A percentile compares a stretch with the other conserved stretches of the same genome.
phyloP scores from a whole-genome alignment of 192 early-diverging fungal genomes.

The Podila epigama region DNA sequence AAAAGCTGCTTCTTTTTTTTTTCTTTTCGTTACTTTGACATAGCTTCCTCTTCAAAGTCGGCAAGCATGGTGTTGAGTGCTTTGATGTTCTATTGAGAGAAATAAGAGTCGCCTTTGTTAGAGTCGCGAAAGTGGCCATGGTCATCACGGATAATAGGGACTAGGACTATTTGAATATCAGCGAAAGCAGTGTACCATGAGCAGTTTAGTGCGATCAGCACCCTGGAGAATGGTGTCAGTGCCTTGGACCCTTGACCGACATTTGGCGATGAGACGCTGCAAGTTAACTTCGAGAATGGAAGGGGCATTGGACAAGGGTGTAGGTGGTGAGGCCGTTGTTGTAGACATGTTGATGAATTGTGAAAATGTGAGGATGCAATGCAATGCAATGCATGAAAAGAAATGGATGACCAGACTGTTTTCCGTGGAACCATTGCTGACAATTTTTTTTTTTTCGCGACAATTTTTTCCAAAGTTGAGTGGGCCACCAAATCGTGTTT shows the following conservation, averaged over 20 bases:
- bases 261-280: slow-evolving; percentile 33
- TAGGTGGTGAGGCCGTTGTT: background rate
- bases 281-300: slow-evolving; percentile 34
- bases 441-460: no score
- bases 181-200: slow-evolving; percentile 1
- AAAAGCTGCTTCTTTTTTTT: background rate
- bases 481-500: no score
- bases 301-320: slow-evolving; percentile 6
- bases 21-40: background rate
- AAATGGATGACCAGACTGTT: no score
- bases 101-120: background rate
- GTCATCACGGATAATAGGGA: background rate
- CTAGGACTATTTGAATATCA: background rate
- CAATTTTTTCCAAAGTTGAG: no score
- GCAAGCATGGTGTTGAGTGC: slow-evolving; percentile 13
- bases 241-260: slow-evolving; percentile 15
- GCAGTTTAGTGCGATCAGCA: slow-evolving; percentile 16
- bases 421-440: no score
- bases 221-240: slow-evolving; percentile 41
- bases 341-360: background rate
- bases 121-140: background rate
- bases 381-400: background rate
- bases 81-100: slow-evolving; percentile 21
- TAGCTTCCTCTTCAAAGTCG: slow-evolving; percentile 23
- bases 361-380: background rate